Evolutionary conservation across 1,139 yeast species (phyloP).

Genomic region (Candida neerlandica): DNA sequence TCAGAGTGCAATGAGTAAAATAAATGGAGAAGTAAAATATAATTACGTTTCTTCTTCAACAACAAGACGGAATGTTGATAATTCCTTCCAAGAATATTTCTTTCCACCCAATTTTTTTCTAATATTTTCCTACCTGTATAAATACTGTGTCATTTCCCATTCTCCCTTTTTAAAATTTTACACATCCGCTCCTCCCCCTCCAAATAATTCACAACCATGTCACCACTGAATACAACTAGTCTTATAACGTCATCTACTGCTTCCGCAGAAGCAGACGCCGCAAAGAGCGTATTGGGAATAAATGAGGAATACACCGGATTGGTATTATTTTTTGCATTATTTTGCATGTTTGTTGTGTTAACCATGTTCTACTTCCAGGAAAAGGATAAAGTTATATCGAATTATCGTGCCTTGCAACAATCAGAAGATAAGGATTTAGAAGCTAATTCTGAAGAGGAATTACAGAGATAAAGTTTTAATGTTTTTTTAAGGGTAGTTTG

Average conservation of each 20-base stretch:
- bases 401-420: conserved; percentile 6
- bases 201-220: neutral
- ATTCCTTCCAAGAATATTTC: neutral
- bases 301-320: conserved; percentile 13
- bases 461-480: neutral
- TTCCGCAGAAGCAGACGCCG: neutral
- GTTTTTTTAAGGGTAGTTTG: neutral
- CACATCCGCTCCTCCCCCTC: too few relatives aligned
- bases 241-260: neutral
- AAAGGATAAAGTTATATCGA: conserved; percentile 2
- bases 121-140: neutral
- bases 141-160: neutral
- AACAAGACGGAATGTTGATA: neutral
- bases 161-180: neutral
- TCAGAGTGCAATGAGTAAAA: too few relatives aligned
- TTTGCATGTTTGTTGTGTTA: conserved; percentile 10
- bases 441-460: conserved; percentile 1
- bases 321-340: conserved; percentile 10
- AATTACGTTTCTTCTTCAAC: neutral
- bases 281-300: neutral
- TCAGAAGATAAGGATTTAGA: conserved; percentile 6
- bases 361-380: conserved; percentile 10
- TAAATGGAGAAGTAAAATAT: too few relatives aligned
- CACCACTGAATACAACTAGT: neutral
- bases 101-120: too few relatives aligned